Evolutionary conservation across 75 land plant species (phyloP).

Genomic region (Picea glauca): DNA sequence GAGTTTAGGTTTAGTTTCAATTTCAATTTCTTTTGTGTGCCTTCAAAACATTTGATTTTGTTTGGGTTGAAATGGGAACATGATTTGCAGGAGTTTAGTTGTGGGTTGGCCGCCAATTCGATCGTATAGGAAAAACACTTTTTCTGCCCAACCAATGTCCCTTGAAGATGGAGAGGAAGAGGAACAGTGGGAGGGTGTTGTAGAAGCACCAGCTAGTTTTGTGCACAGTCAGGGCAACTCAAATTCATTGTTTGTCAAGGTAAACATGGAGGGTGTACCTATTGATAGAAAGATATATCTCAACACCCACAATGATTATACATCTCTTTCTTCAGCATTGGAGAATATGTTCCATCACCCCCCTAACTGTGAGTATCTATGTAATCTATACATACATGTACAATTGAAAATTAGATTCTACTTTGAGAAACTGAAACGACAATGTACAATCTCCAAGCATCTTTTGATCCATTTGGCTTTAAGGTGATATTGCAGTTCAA

Average conservation of each 20-base stretch:
- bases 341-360: conserved; percentile 27
- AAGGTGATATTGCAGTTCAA: neutral
- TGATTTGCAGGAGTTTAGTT: neutral
- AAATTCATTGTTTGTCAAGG: conserved; percentile 23
- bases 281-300: conserved; percentile 42
- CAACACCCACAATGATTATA: conserved; percentile 26
- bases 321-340: conserved; percentile 17
- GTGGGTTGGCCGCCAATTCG: conserved; percentile 84
- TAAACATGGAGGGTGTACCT: conserved; percentile 43
- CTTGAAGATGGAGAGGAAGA: neutral
- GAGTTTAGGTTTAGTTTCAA: neutral
- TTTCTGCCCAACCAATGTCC: conserved; percentile 16
- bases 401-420: neutral
- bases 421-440: neutral
- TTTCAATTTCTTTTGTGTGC: neutral
- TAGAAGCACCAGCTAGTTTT: neutral
- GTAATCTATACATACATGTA: neutral
- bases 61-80: neutral
- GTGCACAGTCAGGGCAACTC: neutral
- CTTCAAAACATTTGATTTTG: neutral
- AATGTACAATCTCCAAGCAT: neutral
- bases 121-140: conserved; percentile 52
- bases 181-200: neutral
- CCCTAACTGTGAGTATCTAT: conserved; percentile 9
- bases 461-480: neutral